Evolutionary conservation across 2,329 filamentous ascomycete genomes (phyloP).

Genomic region (Fusarium nisikadoi): DNA sequence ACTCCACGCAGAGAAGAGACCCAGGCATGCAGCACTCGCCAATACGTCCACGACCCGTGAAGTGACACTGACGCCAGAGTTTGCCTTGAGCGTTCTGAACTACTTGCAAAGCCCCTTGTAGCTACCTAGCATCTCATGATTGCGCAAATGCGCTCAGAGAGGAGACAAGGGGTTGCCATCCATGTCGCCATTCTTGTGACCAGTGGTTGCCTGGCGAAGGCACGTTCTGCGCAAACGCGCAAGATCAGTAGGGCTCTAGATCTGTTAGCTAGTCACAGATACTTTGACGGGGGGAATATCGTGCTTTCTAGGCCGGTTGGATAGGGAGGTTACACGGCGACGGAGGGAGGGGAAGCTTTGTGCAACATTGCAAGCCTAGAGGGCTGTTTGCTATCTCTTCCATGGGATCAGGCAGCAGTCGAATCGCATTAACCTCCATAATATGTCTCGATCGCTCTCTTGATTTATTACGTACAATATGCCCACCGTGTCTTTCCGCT

Average conservation of each 20-base stretch:
- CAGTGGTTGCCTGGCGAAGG: not conserved
- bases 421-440: too few relatives aligned
- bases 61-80: too few relatives aligned
- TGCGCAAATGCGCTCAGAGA: not conserved
- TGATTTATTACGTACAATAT: too few relatives aligned
- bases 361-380: not conserved
- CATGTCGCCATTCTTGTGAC: not conserved
- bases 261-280: accelerated
- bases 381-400: not conserved
- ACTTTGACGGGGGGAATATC: accelerated
- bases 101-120: too few relatives aligned
- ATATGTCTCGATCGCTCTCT: too few relatives aligned
- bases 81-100: not conserved
- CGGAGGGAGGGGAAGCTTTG: not conserved
- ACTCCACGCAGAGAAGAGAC: not conserved
- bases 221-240: not conserved
- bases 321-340: not conserved
- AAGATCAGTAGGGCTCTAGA: not conserved
- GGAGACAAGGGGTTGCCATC: not conserved
- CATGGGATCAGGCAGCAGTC: not conserved
- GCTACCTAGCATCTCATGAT: too few relatives aligned
- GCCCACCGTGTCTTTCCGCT: too few relatives aligned
- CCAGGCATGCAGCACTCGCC: not conserved
- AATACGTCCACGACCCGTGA: not conserved
- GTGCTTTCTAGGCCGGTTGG: not conserved